Evolutionary conservation across 257 asterid species (phyloP).

Genomic region (Jacaranda copaia): DNA sequence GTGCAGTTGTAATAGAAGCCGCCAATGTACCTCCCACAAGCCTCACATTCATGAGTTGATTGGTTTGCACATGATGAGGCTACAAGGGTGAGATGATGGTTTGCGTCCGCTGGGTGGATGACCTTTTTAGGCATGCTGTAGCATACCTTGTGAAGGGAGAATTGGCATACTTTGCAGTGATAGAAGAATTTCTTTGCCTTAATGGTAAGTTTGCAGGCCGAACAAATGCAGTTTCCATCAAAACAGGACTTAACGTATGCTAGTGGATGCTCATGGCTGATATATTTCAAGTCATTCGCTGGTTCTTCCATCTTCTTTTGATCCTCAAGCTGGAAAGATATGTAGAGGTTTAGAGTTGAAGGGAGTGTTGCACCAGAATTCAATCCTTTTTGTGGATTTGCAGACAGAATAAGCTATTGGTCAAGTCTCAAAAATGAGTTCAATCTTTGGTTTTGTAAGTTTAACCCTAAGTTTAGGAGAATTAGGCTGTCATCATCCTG

Average conservation of each 20-base stretch:
- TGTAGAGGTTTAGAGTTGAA: neutral
- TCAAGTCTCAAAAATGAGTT: no score
- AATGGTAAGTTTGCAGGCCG: slow-evolving; percentile 52
- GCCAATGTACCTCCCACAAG: slow-evolving; percentile 44
- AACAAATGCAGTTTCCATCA: slow-evolving; percentile 37
- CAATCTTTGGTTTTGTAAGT: neutral
- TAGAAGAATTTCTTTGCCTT: slow-evolving; percentile 42
- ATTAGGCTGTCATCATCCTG: neutral
- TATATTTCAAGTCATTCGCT: slow-evolving; percentile 38
- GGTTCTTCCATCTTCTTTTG: slow-evolving; percentile 44
- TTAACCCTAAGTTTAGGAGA: neutral
- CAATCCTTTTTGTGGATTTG: no score
- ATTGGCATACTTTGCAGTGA: slow-evolving; percentile 51
- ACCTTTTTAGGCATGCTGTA: slow-evolving; percentile 55
- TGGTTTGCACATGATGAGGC: slow-evolving; percentile 27
- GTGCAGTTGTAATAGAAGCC: slow-evolving; percentile 56
- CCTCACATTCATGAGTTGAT: slow-evolving; percentile 38
- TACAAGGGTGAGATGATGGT: slow-evolving; percentile 48
- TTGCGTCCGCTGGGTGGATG: slow-evolving; percentile 53
- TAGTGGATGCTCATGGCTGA: slow-evolving; percentile 60
- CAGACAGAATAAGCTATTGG: no score
- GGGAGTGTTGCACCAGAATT: no score
- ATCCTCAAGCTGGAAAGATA: neutral
- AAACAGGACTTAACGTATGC: slow-evolving; percentile 23
- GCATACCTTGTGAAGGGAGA: slow-evolving; percentile 61